Evolutionary conservation across 768 basidiomycete genomes (phyloP).

Genomic region (Terana coerulea): DNA sequence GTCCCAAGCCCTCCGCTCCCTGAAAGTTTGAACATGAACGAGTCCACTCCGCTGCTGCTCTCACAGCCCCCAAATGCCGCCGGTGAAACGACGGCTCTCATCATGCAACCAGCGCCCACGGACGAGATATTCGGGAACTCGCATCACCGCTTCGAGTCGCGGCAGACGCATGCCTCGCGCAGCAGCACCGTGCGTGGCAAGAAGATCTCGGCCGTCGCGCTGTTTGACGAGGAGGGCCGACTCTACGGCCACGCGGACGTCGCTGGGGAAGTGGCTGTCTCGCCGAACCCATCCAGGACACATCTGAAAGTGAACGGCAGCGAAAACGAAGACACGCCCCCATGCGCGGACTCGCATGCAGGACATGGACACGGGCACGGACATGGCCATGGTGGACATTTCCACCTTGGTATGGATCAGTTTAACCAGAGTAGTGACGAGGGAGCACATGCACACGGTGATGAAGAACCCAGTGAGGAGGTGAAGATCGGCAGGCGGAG

Average conservation of each 20-base stretch:
- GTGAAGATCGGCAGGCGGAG: constrained; percentile 37
- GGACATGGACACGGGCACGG: constrained; percentile 11
- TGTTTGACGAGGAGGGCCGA: constrained; percentile 10
- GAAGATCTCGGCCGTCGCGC: constrained; percentile 12
- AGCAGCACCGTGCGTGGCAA: constrained; percentile 15
- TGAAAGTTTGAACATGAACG: too few relatives aligned
- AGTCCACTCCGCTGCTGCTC: not conserved
- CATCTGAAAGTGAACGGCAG: not conserved
- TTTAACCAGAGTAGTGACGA: constrained; percentile 12
- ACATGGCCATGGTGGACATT: constrained; percentile 20
- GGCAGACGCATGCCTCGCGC: constrained; percentile 19
- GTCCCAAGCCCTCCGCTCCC: not conserved
- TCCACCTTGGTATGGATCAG: constrained; percentile 16
- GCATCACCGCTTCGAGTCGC: constrained; percentile 26
- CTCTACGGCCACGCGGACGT: constrained; percentile 2
- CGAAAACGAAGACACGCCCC: not conserved
- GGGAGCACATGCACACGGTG: not conserved
- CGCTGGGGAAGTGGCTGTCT: not conserved
- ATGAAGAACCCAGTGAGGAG: constrained; percentile 13
- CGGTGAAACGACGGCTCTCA: not conserved
- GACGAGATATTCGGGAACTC: constrained; percentile 23
- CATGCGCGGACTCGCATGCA: constrained; percentile 4
- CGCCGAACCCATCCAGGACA: not conserved
- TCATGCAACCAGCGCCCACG: not conserved
- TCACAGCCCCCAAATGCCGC: not conserved